Evolutionary conservation across 2,329 filamentous ascomycete genomes (phyloP).

Genomic region (Teratosphaeria destructans): DNA sequence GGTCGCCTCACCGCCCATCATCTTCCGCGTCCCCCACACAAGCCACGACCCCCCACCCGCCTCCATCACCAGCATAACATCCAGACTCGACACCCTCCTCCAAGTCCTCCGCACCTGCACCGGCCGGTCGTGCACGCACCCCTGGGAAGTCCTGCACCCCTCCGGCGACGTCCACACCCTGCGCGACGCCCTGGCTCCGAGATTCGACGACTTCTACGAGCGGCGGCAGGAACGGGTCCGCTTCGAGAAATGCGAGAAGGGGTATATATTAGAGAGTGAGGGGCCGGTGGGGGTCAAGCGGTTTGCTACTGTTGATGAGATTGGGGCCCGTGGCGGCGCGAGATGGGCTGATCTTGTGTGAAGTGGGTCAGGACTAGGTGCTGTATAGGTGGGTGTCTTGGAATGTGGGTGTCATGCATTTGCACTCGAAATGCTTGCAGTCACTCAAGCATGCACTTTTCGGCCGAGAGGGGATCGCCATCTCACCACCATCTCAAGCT

Average conservation of each 20-base stretch:
- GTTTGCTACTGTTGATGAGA: neutral
- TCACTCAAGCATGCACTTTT: no score
- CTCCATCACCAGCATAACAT: slow-evolving; percentile 5
- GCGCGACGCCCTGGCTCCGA: slow-evolving; percentile 15
- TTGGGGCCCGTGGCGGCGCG: neutral
- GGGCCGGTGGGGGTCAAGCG: slow-evolving; percentile 31
- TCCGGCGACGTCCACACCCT: slow-evolving; percentile 17
- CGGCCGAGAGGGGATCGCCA: no score
- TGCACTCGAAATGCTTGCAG: no score
- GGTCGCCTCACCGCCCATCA: no score
- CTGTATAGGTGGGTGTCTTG: no score
- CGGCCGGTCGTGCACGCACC: slow-evolving; percentile 17
- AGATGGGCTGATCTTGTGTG: neutral
- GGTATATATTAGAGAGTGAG: slow-evolving; percentile 47
- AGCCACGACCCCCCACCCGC: neutral
- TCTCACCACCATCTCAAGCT: no score
- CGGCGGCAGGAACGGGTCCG: slow-evolving; percentile 32
- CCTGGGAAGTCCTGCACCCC: slow-evolving; percentile 25
- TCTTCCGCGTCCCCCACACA: neutral
- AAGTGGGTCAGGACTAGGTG: neutral
- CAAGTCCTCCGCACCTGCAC: slow-evolving; percentile 26
- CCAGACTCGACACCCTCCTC: slow-evolving; percentile 23
- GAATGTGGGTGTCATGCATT: no score
- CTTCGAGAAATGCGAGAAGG: slow-evolving; percentile 45
- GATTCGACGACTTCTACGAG: slow-evolving; percentile 25